phyloP scores from a whole-genome alignment of 768 basidiomycete genomes.

The Rhodocollybia butyracea region DNA sequence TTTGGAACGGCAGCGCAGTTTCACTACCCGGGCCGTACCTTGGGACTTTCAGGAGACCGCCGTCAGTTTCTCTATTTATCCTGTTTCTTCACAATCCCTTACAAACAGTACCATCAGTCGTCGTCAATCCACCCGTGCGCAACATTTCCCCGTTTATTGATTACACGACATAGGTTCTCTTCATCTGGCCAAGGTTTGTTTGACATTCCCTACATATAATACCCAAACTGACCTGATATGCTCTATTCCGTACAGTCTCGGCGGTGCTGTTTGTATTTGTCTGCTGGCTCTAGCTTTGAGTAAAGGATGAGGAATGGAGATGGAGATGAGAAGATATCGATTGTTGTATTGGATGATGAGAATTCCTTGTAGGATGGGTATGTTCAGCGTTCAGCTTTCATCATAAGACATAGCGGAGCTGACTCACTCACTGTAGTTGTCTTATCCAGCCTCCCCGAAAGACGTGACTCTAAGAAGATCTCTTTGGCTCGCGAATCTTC shows the following conservation, averaged over 20 bases:
- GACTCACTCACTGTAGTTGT: too few relatives aligned
- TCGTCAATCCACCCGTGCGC: conserved; percentile 5
- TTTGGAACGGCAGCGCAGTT: neutral
- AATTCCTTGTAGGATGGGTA: conserved; percentile 4
- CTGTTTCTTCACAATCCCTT: too few relatives aligned
- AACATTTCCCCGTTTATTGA: neutral
- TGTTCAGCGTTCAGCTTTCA: neutral
- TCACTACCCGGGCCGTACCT: too few relatives aligned
- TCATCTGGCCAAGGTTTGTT: conserved; percentile 4
- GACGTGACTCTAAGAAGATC: conserved; percentile 1
- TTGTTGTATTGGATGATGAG: conserved; percentile 4
- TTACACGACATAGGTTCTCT: neutral
- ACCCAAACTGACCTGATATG: too few relatives aligned
- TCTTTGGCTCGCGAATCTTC: conserved; percentile 2
- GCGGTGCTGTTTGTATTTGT: neutral
- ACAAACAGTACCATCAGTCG: conserved; percentile 2
- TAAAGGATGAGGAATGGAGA: neutral
- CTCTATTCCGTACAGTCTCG: neutral
- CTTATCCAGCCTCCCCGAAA: neutral
- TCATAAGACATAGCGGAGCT: neutral
- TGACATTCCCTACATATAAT: neutral
- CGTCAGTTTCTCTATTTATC: neutral
- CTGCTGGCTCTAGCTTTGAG: neutral
- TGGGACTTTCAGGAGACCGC: neutral
- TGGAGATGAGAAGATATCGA: conserved; percentile 1